phyloP scores from a whole-genome alignment of 1,284 basidiomycete species.

The Sphagnurus paluster region DNA sequence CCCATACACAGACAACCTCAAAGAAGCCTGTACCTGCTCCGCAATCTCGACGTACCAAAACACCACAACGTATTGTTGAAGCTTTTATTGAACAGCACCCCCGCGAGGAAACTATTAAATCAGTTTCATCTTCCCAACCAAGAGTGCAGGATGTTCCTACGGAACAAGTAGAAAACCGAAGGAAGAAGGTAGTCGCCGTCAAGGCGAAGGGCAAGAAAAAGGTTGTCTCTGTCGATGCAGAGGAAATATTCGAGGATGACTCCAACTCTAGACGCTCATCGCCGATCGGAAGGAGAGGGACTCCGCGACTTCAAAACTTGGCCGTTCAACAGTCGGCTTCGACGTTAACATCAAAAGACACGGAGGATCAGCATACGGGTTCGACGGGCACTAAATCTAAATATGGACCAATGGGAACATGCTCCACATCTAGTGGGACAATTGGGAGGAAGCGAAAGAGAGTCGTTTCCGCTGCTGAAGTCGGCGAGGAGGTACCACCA shows the following conservation, averaged over 20 bases:
- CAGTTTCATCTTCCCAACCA: neutral
- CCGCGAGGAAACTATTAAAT: neutral
- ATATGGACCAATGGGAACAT: neutral
- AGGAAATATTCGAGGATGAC: neutral
- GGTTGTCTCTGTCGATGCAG: slow-evolving; percentile 4
- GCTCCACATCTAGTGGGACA: neutral
- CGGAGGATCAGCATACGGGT: neutral
- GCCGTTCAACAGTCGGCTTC: slow-evolving; percentile 6
- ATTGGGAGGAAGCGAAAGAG: slow-evolving; percentile 21
- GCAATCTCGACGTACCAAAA: neutral
- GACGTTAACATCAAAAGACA: neutral
- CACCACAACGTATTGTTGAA: slow-evolving; percentile 8
- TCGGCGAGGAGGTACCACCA: neutral
- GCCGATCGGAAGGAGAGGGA: slow-evolving; percentile 1
- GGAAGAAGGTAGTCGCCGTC: neutral
- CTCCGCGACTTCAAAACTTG: neutral
- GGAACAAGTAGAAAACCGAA: neutral
- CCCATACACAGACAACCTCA: neutral
- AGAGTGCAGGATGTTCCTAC: neutral
- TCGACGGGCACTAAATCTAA: slow-evolving; percentile 6
- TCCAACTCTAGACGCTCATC: slow-evolving; percentile 6
- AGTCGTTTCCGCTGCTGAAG: slow-evolving; percentile 12
- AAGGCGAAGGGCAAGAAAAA: slow-evolving; percentile 20
- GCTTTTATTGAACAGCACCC: slow-evolving; percentile 9
- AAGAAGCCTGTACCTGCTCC: neutral